phyloP scores from a whole-genome alignment of 345 rosid genomes.

The Pugionium cornutum region DNA sequence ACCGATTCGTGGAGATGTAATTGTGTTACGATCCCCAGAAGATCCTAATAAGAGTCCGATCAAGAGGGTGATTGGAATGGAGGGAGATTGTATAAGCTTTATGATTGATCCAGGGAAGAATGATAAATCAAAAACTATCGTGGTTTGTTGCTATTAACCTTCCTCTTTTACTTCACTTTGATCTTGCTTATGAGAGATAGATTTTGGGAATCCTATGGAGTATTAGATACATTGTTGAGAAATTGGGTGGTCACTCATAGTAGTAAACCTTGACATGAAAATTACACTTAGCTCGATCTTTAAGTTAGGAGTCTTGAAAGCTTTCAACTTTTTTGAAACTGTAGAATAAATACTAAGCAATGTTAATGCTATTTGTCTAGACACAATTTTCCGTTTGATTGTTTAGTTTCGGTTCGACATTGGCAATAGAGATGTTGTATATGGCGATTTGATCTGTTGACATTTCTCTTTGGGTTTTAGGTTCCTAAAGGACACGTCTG shows the following conservation, averaged over 20 bases:
- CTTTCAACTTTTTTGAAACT: too few species aligned
- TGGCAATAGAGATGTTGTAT: background rate
- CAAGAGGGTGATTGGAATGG: constrained; percentile 64
- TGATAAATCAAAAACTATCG: constrained; percentile 42
- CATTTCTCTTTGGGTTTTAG: constrained; percentile 37
- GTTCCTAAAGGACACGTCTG: constrained; percentile 78
- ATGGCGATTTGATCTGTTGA: background rate
- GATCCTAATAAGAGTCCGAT: constrained; percentile 48
- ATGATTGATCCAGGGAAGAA: constrained; percentile 49
- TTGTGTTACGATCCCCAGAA: constrained; percentile 60
- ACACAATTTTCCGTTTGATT: background rate
- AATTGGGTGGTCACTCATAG: too few species aligned
- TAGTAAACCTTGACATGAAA: too few species aligned
- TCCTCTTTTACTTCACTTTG: background rate
- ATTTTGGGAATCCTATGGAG: background rate
- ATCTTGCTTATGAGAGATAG: background rate
- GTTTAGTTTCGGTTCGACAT: background rate
- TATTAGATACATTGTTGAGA: background rate
- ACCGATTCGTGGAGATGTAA: constrained; percentile 62
- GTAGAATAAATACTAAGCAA: background rate
- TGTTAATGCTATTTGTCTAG: background rate
- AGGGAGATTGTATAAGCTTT: constrained; percentile 61
- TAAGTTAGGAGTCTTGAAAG: too few species aligned
- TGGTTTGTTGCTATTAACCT: constrained; percentile 42
- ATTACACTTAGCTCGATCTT: too few species aligned